A percentile compares a stretch with the other conserved stretches of the same genome.
These are phyloP conservation scores for Heracleum sosnowskyi DNA, from an alignment of 129 eudicot species.

Conservation along the genomic window DNA sequence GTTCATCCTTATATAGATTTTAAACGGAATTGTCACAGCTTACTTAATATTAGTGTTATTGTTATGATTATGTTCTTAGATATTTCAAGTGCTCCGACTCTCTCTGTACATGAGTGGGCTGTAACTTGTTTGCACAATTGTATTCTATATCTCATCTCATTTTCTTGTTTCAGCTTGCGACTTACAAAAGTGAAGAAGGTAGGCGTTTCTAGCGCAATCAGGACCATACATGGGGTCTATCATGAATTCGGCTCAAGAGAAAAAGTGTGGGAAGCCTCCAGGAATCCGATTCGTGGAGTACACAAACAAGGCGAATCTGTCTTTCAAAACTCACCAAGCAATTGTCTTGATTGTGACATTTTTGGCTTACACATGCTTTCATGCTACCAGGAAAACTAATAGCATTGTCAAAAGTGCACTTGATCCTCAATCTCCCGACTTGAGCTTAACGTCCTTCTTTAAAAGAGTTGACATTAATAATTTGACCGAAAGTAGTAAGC, in stretches of 20 bases:
- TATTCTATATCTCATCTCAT: neutral
- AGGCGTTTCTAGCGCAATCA: neutral
- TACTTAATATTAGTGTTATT: no score
- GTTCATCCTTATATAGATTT: neutral
- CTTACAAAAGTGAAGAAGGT: neutral
- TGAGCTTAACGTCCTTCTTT: conserved; percentile 29
- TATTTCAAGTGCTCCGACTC: neutral
- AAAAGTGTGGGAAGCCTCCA: conserved; percentile 21
- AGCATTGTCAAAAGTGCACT: conserved; percentile 91
- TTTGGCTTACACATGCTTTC: conserved; percentile 67
- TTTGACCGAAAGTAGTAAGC: conserved; percentile 15
- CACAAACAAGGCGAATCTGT: conserved; percentile 33
- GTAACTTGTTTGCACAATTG: neutral
- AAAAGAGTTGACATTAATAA: conserved; percentile 21
- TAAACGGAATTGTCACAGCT: neutral
- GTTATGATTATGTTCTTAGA: neutral
- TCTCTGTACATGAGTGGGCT: neutral
- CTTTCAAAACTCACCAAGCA: conserved; percentile 69
- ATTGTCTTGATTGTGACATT: conserved; percentile 69
- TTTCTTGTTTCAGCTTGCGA: conserved; percentile 16
- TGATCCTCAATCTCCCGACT: conserved; percentile 56
- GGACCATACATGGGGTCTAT: conserved; percentile 29
- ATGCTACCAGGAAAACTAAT: conserved; percentile 79
- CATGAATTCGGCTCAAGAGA: neutral
- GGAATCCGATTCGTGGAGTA: conserved; percentile 60